Base-by-base conservation (phyloP, 2,329 filamentous ascomycete species). In the Fusarium drepaniforme region DNA sequence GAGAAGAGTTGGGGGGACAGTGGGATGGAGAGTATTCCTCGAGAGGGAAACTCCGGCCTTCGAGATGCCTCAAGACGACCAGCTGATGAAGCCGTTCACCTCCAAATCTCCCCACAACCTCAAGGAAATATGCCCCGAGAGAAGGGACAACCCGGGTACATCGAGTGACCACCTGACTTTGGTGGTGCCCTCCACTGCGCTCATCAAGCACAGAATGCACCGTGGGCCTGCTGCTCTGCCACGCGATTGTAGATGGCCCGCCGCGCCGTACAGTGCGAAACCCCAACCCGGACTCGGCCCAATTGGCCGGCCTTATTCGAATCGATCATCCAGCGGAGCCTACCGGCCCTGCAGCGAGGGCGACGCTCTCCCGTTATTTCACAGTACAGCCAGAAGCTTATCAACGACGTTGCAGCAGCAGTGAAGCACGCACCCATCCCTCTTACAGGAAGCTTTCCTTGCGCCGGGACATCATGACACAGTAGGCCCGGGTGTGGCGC, bases 281-380 rank as follows among this genome's bases (percentile, higher is more conserved):
- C 35, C 25, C 28, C 44, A 59, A 62, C 65, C 73, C 68, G 51
- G 73, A 73, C 66, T 78, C 73, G 77, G 77, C 75, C 74, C 71
- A 79, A 79, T 78, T 78, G 74, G 70, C 74, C 77, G 77, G 77
- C 74, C 68, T 68, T 78, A 79, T 70, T 62, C 70, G 56, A 61
- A 60, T 64, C 30, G 57, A 60, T 64, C 30, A 51, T 64, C 33
- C 66, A 71, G 61, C 72, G 62, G 68, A 63, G 65, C 66, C 72
- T 57, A 67, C 63, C 68, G 70, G 68, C 37, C 64, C 70, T 71
- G 64, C 68, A 72, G 64, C 18, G 62, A 56, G n/a, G 35, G 35
- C 57, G 44, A 60, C 60, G 66, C 69, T 64, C 59, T 75, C 63
- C 58, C 69, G 56, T 66, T 67, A 44, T 33, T 61, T 58, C 13